Conservation (phyloP, 1,139 yeast genomes). For the Citeromyces siamensis region DNA sequence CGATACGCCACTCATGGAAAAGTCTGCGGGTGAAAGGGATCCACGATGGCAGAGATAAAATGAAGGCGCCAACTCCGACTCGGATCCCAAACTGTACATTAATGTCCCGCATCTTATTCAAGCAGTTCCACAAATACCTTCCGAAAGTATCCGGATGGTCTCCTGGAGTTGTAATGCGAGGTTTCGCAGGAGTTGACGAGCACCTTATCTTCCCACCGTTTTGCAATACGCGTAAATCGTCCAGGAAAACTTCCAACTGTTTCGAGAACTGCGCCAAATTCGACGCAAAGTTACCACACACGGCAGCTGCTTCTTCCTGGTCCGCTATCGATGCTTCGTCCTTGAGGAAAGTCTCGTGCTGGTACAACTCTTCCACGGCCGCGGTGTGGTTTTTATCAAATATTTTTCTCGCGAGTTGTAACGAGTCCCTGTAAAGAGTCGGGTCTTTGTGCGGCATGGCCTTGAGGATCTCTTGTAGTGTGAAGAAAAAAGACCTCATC, state of each 20-base stretch:
- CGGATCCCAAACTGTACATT: slow-evolving; percentile 73
- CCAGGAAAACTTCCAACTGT: slow-evolving; percentile 39
- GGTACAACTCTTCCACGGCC: slow-evolving; percentile 46
- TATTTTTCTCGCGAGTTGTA: slow-evolving; percentile 36
- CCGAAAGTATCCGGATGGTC: slow-evolving; percentile 6
- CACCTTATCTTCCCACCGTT: slow-evolving; percentile 25
- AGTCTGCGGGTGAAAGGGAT: slow-evolving; percentile 36
- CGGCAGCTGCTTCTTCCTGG: slow-evolving; percentile 75
- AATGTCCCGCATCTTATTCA: slow-evolving; percentile 34
- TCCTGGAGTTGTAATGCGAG: background rate
- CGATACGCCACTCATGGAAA: slow-evolving; percentile 64
- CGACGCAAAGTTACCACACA: slow-evolving; percentile 71
- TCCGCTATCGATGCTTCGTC: slow-evolving; percentile 33
- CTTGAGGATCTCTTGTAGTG: slow-evolving; percentile 47
- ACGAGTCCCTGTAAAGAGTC: slow-evolving; percentile 32
- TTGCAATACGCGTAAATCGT: slow-evolving; percentile 27
- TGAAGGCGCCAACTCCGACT: slow-evolving; percentile 68
- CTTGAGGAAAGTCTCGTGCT: slow-evolving; percentile 38
- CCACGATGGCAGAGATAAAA: slow-evolving; percentile 58
- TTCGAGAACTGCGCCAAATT: slow-evolving; percentile 50
- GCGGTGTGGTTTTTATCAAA: slow-evolving; percentile 44
- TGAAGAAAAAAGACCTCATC: slow-evolving; percentile 51
- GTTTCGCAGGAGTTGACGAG: slow-evolving; percentile 1
- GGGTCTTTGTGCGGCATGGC: slow-evolving; percentile 40
- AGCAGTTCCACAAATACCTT: slow-evolving; percentile 27